Percentiles rank a stretch among this genome's conserved stretches.
Evolutionary conservation across 805 yeast species (phyloP).

Genomic region (Saturnispora silvae): DNA sequence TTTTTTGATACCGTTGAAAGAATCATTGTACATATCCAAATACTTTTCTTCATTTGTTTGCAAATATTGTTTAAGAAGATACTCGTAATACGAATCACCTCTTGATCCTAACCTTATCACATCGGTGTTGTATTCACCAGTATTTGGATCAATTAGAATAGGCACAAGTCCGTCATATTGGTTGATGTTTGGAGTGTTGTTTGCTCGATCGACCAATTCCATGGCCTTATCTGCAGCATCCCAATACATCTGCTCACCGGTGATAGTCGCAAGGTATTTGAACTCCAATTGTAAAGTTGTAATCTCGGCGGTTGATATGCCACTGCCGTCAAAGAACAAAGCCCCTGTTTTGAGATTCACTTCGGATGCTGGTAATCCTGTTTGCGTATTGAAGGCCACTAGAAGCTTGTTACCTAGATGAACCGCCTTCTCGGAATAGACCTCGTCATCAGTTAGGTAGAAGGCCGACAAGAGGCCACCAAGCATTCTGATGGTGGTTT

Average conservation of each 20-base stretch:
- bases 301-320: slow-evolving; percentile 87
- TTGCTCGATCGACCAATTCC: slow-evolving; percentile 50
- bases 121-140: slow-evolving; percentile 55
- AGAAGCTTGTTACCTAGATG: slow-evolving; percentile 65
- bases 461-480: slow-evolving; percentile 87
- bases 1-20: slow-evolving; percentile 67
- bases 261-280: slow-evolving; percentile 67
- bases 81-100: slow-evolving; percentile 91
- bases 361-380: slow-evolving; percentile 73
- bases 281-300: slow-evolving; percentile 81
- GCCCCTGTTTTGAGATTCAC: slow-evolving; percentile 56
- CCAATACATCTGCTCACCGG: slow-evolving; percentile 78
- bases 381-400: slow-evolving; percentile 48
- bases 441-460: slow-evolving; percentile 55
- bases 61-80: slow-evolving; percentile 72
- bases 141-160: slow-evolving; percentile 63
- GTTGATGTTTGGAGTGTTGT: slow-evolving; percentile 32
- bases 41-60: slow-evolving; percentile 67
- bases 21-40: slow-evolving; percentile 63
- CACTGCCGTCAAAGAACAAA: slow-evolving; percentile 52
- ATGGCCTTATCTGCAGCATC: slow-evolving; percentile 64
- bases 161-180: slow-evolving; percentile 69
- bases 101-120: slow-evolving; percentile 77
- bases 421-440: slow-evolving; percentile 68
- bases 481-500: slow-evolving; percentile 88